Evolutionary conservation across 2,329 filamentous ascomycete genomes (phyloP), one percentile per base, ranked within the genome.

Genomic region (Chaetomium sp.): DNA sequence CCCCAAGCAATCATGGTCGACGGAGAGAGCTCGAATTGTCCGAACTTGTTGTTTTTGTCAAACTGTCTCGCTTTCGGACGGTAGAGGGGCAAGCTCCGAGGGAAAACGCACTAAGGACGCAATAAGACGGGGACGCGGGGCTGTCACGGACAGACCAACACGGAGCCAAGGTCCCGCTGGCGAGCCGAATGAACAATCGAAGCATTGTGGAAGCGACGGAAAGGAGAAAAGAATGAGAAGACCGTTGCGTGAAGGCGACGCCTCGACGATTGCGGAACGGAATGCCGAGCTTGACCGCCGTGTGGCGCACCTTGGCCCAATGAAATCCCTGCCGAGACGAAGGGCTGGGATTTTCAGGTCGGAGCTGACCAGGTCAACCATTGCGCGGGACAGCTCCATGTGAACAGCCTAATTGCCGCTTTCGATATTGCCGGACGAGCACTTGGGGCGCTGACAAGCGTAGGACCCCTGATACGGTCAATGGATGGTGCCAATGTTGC

Each of bases 351-450:
- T 36, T 37, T 44, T 46, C 42, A 47, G 45, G 47, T 14, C 53
- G 42, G 36, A 52, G 54, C 36, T 57, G 52, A 55, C 55, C 54
- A 49, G 44, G 60, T 51, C 43, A 40, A 36, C 51, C 32, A 27
- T 14, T 47, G 36, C 40, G 33, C 45, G 38, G 49, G 49, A 37
- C 46, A 44, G 50, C 49, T 54, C 57, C 52, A 51, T 56, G 56
- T 46, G 49, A 63, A 65, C 64, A 67, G 65, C 60, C 64, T 67
- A 66, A 66, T 65, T 66, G 59, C 53, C 58, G 54, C 19, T 50
- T 51, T 58, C 49, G 55, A 60, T 61, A 64, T 62, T 66, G 56
- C 60, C 62, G 49, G 49, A 35, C 52, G 44, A 46, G 55, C 41
- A 42, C 19, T 52, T 37, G 49, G 51, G 36, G 42, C 40, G 47